Percentiles rank a stretch among this genome's conserved stretches.
Evolutionary conservation across 306 rosid species (phyloP).

Genomic region (Castanopsis chinensis): DNA sequence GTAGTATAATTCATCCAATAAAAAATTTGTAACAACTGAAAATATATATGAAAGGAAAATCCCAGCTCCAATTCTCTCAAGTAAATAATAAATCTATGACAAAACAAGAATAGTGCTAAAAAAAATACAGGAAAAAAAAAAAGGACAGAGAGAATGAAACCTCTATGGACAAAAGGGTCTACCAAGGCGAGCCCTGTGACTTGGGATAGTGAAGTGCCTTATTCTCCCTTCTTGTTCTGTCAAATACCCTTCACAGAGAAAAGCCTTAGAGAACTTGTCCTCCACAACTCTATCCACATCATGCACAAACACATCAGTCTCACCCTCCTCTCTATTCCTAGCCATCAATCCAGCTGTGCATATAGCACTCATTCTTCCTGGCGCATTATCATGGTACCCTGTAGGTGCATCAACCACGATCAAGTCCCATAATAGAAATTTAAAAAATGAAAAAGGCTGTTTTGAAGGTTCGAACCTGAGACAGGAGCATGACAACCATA

Average conservation of each 20-base stretch:
- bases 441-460: too few species aligned
- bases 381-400: conserved; percentile 67
- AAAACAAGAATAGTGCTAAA: not conserved
- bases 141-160: not conserved
- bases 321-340: conserved; percentile 74
- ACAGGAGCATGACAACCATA: too few species aligned
- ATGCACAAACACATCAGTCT: conserved; percentile 83
- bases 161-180: conserved; percentile 69
- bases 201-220: conserved; percentile 78
- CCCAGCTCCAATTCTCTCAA: not conserved
- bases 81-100: not conserved
- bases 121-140: too few species aligned
- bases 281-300: conserved; percentile 85
- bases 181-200: conserved; percentile 56
- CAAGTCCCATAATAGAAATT: conserved; percentile 54
- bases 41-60: not conserved
- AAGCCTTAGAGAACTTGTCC: conserved; percentile 63
- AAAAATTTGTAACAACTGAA: not conserved
- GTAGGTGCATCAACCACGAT: conserved; percentile 98
- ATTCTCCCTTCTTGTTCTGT: conserved; percentile 76
- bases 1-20: not conserved
- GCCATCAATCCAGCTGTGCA: conserved; percentile 91
- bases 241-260: conserved; percentile 75
- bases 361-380: conserved; percentile 88
- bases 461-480: too few species aligned